These are phyloP conservation scores for Pleurozium schreberi DNA, from an alignment of 225 moss, liverwort and hornwort genomes.

Conservation along the genomic window DNA sequence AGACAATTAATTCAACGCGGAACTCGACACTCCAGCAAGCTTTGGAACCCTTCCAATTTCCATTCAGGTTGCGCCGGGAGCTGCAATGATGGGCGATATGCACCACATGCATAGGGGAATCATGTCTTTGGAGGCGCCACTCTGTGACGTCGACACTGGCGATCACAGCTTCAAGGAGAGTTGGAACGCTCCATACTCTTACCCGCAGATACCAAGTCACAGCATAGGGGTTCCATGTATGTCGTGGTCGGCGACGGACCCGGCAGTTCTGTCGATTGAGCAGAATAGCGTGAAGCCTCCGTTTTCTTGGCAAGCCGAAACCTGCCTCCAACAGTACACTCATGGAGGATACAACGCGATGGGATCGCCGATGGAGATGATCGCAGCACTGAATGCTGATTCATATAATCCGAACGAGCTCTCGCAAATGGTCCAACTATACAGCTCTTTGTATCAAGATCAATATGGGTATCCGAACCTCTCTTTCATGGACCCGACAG, in stretches of 20 bases:
- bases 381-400: slow-evolving; percentile 28
- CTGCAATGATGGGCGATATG: slow-evolving; percentile 33
- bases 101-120: slow-evolving; percentile 20
- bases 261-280: slow-evolving; percentile 24
- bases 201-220: slow-evolving; percentile 13
- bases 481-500: slow-evolving; percentile 20
- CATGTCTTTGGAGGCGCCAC: slow-evolving; percentile 13
- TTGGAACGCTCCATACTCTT: neutral
- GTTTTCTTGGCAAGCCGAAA: slow-evolving; percentile 39
- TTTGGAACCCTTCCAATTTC: neutral
- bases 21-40: neutral
- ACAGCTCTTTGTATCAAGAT: slow-evolving; percentile 54
- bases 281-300: slow-evolving; percentile 18
- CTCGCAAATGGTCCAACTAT: slow-evolving; percentile 57
- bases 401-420: slow-evolving; percentile 30
- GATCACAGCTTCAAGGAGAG: slow-evolving; percentile 3
- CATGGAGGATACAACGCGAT: slow-evolving; percentile 20
- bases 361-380: slow-evolving; percentile 36
- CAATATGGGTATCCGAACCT: slow-evolving; percentile 36
- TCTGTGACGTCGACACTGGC: slow-evolving; percentile 16
- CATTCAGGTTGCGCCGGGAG: neutral
- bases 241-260: slow-evolving; percentile 63
- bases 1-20: neutral
- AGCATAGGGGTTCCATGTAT: slow-evolving; percentile 18
- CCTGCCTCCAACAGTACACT: slow-evolving; percentile 21